These are phyloP conservation scores for Penicillium sp. DNA, from an alignment of 2,329 filamentous ascomycete species.

Conservation along the genomic window DNA sequence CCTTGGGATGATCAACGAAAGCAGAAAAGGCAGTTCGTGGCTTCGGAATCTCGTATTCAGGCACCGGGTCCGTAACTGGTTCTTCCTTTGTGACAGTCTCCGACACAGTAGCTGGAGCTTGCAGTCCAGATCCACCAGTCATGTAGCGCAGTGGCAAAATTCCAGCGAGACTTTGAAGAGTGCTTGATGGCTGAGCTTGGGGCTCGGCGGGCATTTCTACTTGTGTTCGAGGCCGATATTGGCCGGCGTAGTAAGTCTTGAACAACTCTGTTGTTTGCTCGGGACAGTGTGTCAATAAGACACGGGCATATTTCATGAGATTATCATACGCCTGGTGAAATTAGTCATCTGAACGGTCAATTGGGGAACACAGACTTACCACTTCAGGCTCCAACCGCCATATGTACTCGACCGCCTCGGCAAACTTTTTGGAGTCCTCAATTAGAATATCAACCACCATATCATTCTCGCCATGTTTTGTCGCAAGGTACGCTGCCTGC, in stretches of 20 bases:
- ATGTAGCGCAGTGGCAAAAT: constrained; percentile 85
- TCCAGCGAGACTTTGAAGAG: constrained; percentile 82
- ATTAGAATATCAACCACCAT: constrained; percentile 94
- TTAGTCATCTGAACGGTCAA: constrained; percentile 10
- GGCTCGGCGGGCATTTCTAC: constrained; percentile 55
- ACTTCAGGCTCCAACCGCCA: constrained; percentile 78
- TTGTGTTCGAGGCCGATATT: constrained; percentile 69
- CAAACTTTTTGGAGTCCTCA: constrained; percentile 89
- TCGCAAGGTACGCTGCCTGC: constrained; percentile 91
- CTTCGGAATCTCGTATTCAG: constrained; percentile 74
- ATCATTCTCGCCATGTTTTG: constrained; percentile 90
- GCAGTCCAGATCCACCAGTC: constrained; percentile 58
- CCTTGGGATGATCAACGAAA: constrained; percentile 88
- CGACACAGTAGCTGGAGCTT: constrained; percentile 23
- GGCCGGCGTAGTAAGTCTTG: constrained; percentile 90
- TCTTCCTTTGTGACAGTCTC: constrained; percentile 31
- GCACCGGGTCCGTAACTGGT: constrained; percentile 37
- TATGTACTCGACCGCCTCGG: constrained; percentile 86
- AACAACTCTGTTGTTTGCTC: constrained; percentile 82
- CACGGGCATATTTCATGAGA: constrained; percentile 91
- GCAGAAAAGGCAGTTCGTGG: constrained; percentile 91
- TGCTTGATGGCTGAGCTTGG: constrained; percentile 60
- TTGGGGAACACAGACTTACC: constrained; percentile 50
- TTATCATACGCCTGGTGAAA: constrained; percentile 71
- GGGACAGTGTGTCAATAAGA: constrained; percentile 84